Evolutionary conservation across 352 stramenopile genomes (phyloP), one percentile per base, ranked within the genome.

Genomic region (Thalassiosira hispida): DNA sequence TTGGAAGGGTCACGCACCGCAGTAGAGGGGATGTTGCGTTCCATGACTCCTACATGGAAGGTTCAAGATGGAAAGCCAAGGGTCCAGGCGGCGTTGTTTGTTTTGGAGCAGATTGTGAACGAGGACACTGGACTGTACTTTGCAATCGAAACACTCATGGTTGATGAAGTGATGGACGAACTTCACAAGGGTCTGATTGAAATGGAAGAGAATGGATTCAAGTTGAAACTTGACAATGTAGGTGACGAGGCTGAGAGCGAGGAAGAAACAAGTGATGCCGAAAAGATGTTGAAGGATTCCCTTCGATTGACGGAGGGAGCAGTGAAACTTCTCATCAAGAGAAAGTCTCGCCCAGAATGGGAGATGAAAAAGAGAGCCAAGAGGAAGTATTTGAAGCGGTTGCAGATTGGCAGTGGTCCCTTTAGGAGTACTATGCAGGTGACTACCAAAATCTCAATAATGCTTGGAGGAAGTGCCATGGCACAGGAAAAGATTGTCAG

Each of bases 351-450:
- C 35, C 77, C 77, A 33, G 66, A 81, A 33, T 75, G 55, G 46
- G 29, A 81, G 3, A 85, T 85, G 77, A 85, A 85, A 35, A 85
- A 81, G 53, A 25, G 77, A 71, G 77, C 77, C 33, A 70, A 55
- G 18, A 31, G 77, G 11, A 60, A 63, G 16, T 85, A 85, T 69
- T 42, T 77, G 1, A 81, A 81, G 52, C 47, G 31, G 18, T 63
- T 85, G 16, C 65, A 75, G 59, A 59, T 71, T 49, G 64, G 56
- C 47, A 51, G 68, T 35, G 77, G 70, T 31, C 77, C 77, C 27
- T 40, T 60, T 2, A 44, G 57, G 11, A 68, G 23, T 22, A 85
- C 77, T 9, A 57, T 85, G 56, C 56, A 62, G 33, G 29, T 81
- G 27, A 72, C 77, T 12, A 76, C 64, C 40, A 16, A 85, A 33